Conservation (phyloP, 768 basidiomycete genomes). For the Pholiota molesta region DNA sequence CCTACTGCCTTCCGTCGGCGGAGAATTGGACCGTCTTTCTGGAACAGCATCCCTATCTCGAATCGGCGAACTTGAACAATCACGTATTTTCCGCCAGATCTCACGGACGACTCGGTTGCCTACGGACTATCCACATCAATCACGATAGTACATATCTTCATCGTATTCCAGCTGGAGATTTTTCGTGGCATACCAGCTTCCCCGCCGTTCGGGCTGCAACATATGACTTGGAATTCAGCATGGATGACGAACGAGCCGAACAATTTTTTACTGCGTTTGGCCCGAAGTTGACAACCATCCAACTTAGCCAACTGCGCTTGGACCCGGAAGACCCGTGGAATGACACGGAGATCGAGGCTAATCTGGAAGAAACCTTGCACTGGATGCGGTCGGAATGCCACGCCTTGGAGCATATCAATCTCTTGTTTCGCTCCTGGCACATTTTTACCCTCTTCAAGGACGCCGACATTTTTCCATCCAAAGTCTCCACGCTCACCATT, state of each 20-base stretch:
- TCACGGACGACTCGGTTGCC: too few relatives aligned
- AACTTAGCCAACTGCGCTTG: constrained; percentile 11
- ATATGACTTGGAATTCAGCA: constrained; percentile 1
- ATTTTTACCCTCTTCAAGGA: background rate
- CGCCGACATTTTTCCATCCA: background rate
- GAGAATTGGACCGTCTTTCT: constrained; percentile 20
- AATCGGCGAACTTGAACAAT: constrained; percentile 13
- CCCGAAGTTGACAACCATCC: constrained; percentile 14
- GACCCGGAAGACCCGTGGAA: too few relatives aligned
- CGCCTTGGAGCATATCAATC: constrained; percentile 10
- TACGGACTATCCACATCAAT: too few relatives aligned
- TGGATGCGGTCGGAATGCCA: background rate
- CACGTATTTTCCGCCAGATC: background rate
- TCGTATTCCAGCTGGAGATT: too few relatives aligned
- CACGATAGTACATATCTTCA: too few relatives aligned
- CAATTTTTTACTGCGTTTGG: constrained; percentile 8
- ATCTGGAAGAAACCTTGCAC: background rate
- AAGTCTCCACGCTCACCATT: constrained; percentile 2
- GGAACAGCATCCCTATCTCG: constrained; percentile 14
- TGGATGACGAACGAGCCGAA: background rate
- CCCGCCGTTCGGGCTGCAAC: constrained; percentile 8
- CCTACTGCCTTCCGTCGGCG: background rate
- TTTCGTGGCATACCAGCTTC: background rate
- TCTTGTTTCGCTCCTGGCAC: constrained; percentile 2
- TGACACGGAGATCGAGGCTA: background rate